These are phyloP conservation scores for Centaurea solstitialis DNA, from an alignment of 129 eudicot species.

Conservation along the genomic window DNA sequence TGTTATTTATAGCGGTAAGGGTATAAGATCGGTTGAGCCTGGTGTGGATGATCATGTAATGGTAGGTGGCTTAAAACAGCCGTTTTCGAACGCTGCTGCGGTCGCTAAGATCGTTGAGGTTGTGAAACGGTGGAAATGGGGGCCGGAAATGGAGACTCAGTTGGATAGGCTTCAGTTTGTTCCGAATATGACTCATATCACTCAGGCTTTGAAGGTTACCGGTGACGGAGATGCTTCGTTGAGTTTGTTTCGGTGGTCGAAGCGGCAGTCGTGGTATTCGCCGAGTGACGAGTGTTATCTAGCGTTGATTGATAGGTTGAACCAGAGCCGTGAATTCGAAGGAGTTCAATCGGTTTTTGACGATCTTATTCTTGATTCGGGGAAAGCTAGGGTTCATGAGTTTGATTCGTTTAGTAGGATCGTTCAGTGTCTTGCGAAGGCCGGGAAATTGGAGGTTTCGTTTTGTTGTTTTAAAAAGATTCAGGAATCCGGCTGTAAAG, in stretches of 20 bases:
- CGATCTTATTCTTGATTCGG: conserved; percentile 68
- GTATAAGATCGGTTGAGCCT: conserved; percentile 76
- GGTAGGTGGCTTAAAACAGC: conserved; percentile 86
- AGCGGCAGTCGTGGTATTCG: conserved; percentile 78
- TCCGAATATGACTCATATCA: conserved; percentile 77
- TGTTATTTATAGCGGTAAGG: conserved; percentile 73
- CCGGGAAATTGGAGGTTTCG: conserved; percentile 87
- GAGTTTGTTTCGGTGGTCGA: conserved; percentile 87
- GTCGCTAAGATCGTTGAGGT: conserved; percentile 91
- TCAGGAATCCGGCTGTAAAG: conserved; percentile 65
- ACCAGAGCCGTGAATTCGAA: conserved; percentile 75
- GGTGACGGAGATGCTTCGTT: conserved; percentile 59
- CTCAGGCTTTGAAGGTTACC: conserved; percentile 69
- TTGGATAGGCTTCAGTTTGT: conserved; percentile 87
- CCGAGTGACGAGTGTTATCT: conserved; percentile 75
- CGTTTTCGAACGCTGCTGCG: conserved; percentile 70
- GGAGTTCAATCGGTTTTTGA: conserved; percentile 75
- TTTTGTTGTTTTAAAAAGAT: conserved; percentile 87
- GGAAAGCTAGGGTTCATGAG: conserved; percentile 30
- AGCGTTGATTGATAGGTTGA: conserved; percentile 65
- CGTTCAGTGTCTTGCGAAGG: conserved; percentile 80
- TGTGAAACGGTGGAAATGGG: conserved; percentile 98
- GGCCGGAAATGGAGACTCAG: conserved; percentile 96
- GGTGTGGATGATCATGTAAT: conserved; percentile 86
- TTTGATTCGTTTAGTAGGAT: conserved; percentile 66